Conservation (phyloP, 495 filamentous ascomycete genomes). For the Penicillium flavigenum region DNA sequence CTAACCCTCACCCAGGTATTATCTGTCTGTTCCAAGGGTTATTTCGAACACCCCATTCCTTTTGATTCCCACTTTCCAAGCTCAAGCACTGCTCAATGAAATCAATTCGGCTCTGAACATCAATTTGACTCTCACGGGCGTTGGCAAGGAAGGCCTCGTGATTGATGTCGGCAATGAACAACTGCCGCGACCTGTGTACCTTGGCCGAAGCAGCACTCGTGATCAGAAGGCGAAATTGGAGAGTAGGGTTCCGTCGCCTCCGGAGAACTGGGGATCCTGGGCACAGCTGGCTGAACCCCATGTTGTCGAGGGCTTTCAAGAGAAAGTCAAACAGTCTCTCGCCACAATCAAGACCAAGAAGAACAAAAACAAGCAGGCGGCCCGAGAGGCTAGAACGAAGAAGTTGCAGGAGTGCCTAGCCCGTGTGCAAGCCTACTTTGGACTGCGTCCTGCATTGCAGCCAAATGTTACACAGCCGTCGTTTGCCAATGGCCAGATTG, state of each 20-base stretch:
- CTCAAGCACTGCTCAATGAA: conserved; percentile 55
- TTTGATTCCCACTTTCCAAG: conserved; percentile 63
- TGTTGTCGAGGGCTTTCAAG: conserved; percentile 42
- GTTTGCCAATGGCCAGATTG: conserved; percentile 2
- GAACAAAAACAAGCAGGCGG: neutral
- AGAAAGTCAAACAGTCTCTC: conserved; percentile 38
- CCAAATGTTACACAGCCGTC: neutral
- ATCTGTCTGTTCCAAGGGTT: conserved; percentile 53
- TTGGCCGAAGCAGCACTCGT: conserved; percentile 53
- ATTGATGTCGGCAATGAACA: conserved; percentile 55
- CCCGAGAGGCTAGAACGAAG: neutral
- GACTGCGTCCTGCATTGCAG: conserved; percentile 11
- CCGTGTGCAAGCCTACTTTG: conserved; percentile 13
- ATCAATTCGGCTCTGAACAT: conserved; percentile 55
- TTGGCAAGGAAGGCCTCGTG: conserved; percentile 49
- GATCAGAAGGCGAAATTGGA: conserved; percentile 37
- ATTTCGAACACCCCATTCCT: conserved; percentile 51
- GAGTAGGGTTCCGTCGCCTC: conserved; percentile 28
- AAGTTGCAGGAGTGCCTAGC: neutral
- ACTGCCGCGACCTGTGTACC: conserved; percentile 60
- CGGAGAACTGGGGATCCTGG: conserved; percentile 18
- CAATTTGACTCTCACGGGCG: conserved; percentile 50
- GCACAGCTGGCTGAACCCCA: conserved; percentile 45
- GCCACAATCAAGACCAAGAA: neutral
- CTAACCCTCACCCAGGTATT: conserved; percentile 54